A percentile compares a stretch with the other conserved stretches of the same genome.
Conservation (phyloP, 2,329 filamentous ascomycete species). For the Aspergillus puulaauensis region DNA sequence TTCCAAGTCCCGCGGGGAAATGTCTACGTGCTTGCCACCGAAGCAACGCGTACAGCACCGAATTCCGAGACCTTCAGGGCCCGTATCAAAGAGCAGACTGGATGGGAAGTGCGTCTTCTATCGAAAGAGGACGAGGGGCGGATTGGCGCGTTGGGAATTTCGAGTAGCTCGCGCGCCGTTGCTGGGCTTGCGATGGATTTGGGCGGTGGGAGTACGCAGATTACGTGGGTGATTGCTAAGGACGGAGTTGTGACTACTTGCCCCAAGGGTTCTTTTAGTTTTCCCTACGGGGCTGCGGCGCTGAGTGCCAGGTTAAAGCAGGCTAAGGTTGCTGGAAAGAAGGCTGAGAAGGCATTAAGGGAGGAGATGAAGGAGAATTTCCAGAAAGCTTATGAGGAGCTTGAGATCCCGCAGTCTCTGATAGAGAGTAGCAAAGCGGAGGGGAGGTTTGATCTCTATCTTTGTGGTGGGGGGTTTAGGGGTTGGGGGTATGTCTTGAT, state of each 20-base stretch:
- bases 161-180: conserved; percentile 70
- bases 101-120: conserved; percentile 70
- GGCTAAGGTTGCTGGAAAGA: conserved; percentile 46
- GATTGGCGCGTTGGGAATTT: conserved; percentile 79
- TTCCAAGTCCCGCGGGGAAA: conserved; percentile 65
- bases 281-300: conserved; percentile 70
- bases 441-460: conserved; percentile 68
- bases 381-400: conserved; percentile 56
- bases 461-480: conserved; percentile 86
- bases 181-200: conserved; percentile 82
- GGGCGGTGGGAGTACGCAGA: conserved; percentile 71
- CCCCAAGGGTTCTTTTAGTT: conserved; percentile 59
- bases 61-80: conserved; percentile 70
- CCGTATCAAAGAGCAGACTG: conserved; percentile 63
- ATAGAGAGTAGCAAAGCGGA: conserved; percentile 43
- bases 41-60: conserved; percentile 77
- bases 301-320: conserved; percentile 55
- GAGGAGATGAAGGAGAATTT: conserved; percentile 60
- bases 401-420: conserved; percentile 58
- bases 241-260: conserved; percentile 53
- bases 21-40: conserved; percentile 78
- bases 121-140: conserved; percentile 78
- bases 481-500: conserved; percentile 90
- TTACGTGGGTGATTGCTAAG: conserved; percentile 63
- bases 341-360: conserved; percentile 51